These are phyloP conservation scores for Neocallimastix lanati DNA, from an alignment of 192 early-diverging fungal species.

Conservation along the genomic window DNA sequence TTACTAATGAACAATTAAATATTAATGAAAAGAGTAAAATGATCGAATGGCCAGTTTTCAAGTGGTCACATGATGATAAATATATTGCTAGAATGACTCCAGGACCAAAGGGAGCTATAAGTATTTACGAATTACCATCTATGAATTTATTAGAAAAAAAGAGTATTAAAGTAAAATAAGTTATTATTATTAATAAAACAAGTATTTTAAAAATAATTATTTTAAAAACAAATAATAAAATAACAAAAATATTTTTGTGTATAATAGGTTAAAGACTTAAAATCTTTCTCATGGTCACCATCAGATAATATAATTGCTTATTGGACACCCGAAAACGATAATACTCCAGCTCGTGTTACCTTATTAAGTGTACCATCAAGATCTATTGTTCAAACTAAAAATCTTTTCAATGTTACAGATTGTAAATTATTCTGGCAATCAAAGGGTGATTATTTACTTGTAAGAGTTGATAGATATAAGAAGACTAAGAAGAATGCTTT, in stretches of 20 bases:
- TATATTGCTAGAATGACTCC: constrained; percentile 80
- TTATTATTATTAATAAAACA: too few species aligned
- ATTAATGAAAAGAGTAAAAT: constrained; percentile 11
- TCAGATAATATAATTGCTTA: constrained; percentile 55
- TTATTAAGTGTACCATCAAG: constrained; percentile 60
- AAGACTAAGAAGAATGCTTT: constrained; percentile 80
- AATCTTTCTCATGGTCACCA: constrained; percentile 36
- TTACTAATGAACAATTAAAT: constrained; percentile 4
- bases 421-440: constrained; percentile 85
- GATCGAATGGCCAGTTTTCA: constrained; percentile 84
- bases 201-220: too few species aligned
- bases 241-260: too few species aligned
- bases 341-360: constrained; percentile 94
- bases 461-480: constrained; percentile 74
- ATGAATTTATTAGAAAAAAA: constrained; percentile 92
- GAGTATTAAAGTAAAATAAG: constrained; percentile 71
- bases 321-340: constrained; percentile 88
- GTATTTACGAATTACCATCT: constrained; percentile 80
- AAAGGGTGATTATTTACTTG: constrained; percentile 72
- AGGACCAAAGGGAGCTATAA: constrained; percentile 40
- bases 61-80: constrained; percentile 85
- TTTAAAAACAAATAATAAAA: too few species aligned
- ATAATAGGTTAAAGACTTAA: constrained; percentile 19
- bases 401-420: constrained; percentile 83
- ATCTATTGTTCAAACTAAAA: constrained; percentile 84